Percentiles rank a stretch among this genome's conserved stretches.
Conservation (phyloP, 2,329 filamentous ascomycete genomes). For the Penicillium sp. region DNA sequence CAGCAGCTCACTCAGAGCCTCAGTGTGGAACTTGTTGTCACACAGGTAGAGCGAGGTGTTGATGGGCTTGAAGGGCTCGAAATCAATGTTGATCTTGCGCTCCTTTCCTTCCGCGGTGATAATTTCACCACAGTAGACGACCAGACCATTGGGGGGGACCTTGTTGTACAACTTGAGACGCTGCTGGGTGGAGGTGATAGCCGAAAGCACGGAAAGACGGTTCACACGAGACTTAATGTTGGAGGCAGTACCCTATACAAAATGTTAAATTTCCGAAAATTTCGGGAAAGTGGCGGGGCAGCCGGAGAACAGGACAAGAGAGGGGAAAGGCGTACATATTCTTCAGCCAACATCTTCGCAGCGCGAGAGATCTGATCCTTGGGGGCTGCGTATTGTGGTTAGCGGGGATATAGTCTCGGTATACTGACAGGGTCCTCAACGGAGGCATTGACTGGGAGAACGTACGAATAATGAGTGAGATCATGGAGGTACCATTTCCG, state of each 20-base stretch:
- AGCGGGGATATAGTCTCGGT: slow-evolving; percentile 23
- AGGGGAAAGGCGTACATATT: slow-evolving; percentile 71
- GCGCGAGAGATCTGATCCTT: slow-evolving; percentile 97
- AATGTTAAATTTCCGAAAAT: slow-evolving; percentile 15
- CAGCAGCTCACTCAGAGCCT: slow-evolving; percentile 92
- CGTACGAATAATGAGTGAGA: slow-evolving; percentile 97
- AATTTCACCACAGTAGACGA: slow-evolving; percentile 99
- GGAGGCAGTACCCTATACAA: slow-evolving; percentile 81
- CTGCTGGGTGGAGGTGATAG: slow-evolving; percentile 98
- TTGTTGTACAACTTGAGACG: slow-evolving; percentile 99
- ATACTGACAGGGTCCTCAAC: not conserved
- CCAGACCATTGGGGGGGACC: slow-evolving; percentile 94
- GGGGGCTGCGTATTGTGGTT: slow-evolving; percentile 63
- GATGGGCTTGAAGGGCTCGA: slow-evolving; percentile 99
- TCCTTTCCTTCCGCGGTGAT: slow-evolving; percentile 98
- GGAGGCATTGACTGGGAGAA: slow-evolving; percentile 25
- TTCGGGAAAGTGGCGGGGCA: not conserved
- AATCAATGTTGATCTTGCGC: slow-evolving; percentile 99
- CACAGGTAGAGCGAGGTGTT: slow-evolving; percentile 99
- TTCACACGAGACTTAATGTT: slow-evolving; percentile 99
- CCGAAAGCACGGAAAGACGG: slow-evolving; percentile 93
- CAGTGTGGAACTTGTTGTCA: slow-evolving; percentile 99
- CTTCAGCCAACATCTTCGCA: slow-evolving; percentile 99
- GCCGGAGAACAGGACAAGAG: not conserved
- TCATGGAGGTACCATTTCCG: slow-evolving; percentile 99